phyloP scores from a whole-genome alignment of 176 grass and related monocot species.

The Bromus sterilis region DNA sequence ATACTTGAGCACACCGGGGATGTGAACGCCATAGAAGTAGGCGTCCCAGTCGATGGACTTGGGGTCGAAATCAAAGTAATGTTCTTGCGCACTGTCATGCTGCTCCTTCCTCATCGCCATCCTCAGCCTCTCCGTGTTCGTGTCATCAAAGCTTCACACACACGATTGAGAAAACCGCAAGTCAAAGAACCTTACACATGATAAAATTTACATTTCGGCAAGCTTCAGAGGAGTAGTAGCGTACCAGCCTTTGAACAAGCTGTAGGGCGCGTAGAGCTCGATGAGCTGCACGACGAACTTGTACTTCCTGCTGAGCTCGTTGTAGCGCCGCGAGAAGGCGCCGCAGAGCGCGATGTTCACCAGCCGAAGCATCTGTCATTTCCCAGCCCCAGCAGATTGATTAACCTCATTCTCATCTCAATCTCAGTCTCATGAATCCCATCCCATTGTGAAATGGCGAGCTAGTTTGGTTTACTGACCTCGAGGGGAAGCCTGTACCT shows the following conservation, averaged over 20 bases:
- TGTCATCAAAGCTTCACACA: neutral
- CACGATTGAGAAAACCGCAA: neutral
- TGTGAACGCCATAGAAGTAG: neutral
- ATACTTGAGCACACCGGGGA: neutral
- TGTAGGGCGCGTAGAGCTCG: neutral
- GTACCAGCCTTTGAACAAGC: neutral
- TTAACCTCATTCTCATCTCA: neutral
- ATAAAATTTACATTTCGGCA: neutral
- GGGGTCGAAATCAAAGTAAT: neutral
- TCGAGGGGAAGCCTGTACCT: neutral
- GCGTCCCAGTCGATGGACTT: neutral
- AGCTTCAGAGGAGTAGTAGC: neutral
- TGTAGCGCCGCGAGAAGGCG: neutral
- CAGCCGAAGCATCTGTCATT: neutral
- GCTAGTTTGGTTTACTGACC: neutral
- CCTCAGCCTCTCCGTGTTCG: neutral
- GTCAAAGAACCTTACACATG: neutral
- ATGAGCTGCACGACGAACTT: neutral
- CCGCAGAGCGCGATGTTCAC: neutral
- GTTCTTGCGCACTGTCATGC: neutral
- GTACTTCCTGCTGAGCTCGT: neutral
- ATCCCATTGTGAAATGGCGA: neutral
- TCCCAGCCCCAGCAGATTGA: neutral
- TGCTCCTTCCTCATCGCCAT: neutral
- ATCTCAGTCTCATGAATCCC: neutral